Evolutionary conservation across 2,329 filamentous ascomycete species (phyloP).

Genomic region (Ceratocystis smalleyi): DNA sequence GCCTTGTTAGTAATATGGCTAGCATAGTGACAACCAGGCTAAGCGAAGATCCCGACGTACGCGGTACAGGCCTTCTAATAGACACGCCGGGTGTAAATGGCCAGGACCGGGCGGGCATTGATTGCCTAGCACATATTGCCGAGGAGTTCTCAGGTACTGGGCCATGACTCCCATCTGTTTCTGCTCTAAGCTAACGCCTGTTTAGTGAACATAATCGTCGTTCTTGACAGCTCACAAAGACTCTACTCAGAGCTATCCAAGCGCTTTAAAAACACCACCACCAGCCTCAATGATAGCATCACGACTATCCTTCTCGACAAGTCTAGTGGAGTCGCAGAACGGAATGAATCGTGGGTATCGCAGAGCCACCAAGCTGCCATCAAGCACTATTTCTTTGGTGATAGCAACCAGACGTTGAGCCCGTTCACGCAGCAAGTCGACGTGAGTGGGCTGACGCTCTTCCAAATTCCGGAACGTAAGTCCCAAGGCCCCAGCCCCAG

Average conservation of each 20-base stretch:
- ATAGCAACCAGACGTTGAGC: slow-evolving; percentile 57
- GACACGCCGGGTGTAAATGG: slow-evolving; percentile 62
- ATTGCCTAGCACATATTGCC: slow-evolving; percentile 63
- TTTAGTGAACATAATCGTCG: slow-evolving; percentile 62
- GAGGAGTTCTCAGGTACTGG: slow-evolving; percentile 37
- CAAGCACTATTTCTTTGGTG: slow-evolving; percentile 89
- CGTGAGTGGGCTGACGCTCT: slow-evolving; percentile 59
- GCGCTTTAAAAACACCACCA: slow-evolving; percentile 45
- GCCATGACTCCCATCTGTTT: too few relatives aligned
- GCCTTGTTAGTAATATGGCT: slow-evolving; percentile 60
- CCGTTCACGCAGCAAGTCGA: slow-evolving; percentile 77
- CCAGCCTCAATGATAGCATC: slow-evolving; percentile 49
- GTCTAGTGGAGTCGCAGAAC: slow-evolving; percentile 69
- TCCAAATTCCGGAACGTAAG: slow-evolving; percentile 48
- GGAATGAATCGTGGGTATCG: slow-evolving; percentile 60
- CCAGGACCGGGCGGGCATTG: slow-evolving; percentile 50
- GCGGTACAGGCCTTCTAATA: slow-evolving; percentile 64
- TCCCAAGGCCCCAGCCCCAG: slow-evolving; percentile 5
- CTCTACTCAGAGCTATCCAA: slow-evolving; percentile 60
- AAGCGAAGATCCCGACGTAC: slow-evolving; percentile 56
- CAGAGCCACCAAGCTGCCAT: slow-evolving; percentile 60
- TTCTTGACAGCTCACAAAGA: slow-evolving; percentile 57
- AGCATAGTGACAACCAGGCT: slow-evolving; percentile 63
- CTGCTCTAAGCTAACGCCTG: neutral
- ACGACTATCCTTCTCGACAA: slow-evolving; percentile 65